These are phyloP conservation scores for Dryadomyces sulphureus DNA, from an alignment of 2,329 filamentous ascomycete species.

Conservation along the genomic window DNA sequence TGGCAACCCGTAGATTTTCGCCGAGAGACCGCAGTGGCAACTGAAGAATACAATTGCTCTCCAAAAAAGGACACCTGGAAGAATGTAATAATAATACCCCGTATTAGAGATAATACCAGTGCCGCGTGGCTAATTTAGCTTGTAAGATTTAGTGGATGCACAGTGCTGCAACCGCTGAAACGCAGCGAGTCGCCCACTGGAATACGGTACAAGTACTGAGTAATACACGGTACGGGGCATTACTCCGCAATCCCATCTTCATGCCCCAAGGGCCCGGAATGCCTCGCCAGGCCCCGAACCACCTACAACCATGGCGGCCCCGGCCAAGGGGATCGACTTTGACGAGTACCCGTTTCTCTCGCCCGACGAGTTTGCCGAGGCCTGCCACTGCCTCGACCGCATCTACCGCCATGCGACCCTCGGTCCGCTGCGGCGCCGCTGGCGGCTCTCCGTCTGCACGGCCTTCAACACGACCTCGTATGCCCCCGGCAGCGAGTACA, in stretches of 20 bases:
- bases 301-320: background rate
- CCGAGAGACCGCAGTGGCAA: background rate
- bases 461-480: constrained; percentile 28
- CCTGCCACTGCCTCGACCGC: constrained; percentile 47
- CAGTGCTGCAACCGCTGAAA: too few relatives aligned
- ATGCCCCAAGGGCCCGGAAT: background rate
- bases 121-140: too few relatives aligned
- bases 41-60: too few relatives aligned
- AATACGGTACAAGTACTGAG: too few relatives aligned
- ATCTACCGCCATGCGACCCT: constrained; percentile 43
- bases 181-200: too few relatives aligned
- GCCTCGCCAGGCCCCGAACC: background rate
- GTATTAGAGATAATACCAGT: too few relatives aligned
- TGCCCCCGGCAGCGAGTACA: constrained; percentile 24
- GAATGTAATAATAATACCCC: too few relatives aligned
- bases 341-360: constrained; percentile 46
- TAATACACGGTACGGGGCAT: too few relatives aligned
- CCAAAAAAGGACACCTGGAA: too few relatives aligned
- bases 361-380: constrained; percentile 46
- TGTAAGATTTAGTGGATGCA: too few relatives aligned
- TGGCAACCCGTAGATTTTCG: too few relatives aligned
- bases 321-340: constrained; percentile 21
- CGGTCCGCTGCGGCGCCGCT: constrained; percentile 36
- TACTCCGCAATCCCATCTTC: too few relatives aligned
- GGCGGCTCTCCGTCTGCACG: constrained; percentile 38